Percentiles rank a stretch among this genome's conserved stretches.
phyloP scores from a whole-genome alignment of 768 basidiomycete genomes.

The Strobilomyces echinocephalus region DNA sequence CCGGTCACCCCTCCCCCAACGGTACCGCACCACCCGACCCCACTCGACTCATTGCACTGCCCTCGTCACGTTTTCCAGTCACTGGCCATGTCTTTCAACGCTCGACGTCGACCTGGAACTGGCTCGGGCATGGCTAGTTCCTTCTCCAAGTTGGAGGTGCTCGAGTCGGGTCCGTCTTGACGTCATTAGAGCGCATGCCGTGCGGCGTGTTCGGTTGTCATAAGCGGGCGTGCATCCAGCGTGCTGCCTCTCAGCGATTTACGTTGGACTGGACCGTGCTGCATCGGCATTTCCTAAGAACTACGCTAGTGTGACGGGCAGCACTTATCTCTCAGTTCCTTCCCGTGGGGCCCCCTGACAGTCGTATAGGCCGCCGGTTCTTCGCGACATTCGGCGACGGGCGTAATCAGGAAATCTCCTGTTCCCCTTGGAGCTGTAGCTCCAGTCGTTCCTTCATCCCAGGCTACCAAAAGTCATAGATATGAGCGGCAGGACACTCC shows the following conservation, averaged over 20 bases:
- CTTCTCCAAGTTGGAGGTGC: not conserved
- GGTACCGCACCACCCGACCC: slow-evolving; percentile 8
- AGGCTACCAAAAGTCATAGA: no score
- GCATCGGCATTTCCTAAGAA: no score
- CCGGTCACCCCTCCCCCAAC: slow-evolving; percentile 20
- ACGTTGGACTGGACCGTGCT: no score
- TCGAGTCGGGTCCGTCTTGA: not conserved
- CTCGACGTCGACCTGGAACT: not conserved
- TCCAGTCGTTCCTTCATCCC: not conserved
- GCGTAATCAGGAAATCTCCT: not conserved
- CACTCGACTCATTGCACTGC: slow-evolving; percentile 3
- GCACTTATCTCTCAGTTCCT: no score
- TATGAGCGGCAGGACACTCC: not conserved
- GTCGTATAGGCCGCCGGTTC: not conserved
- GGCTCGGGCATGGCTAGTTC: not conserved
- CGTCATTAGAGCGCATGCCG: slow-evolving; percentile 2
- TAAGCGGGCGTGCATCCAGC: not conserved
- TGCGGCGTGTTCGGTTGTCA: slow-evolving; percentile 6
- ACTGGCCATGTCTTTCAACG: not conserved
- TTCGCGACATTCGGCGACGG: not conserved
- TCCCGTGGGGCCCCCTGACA: not conserved
- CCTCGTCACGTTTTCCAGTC: not conserved
- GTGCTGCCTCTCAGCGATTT: not conserved
- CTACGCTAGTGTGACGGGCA: no score
- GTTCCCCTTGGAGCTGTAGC: not conserved